Evolutionary conservation across 441 rosid genomes (phyloP).

Genomic region (Bruguiera hainesii): DNA sequence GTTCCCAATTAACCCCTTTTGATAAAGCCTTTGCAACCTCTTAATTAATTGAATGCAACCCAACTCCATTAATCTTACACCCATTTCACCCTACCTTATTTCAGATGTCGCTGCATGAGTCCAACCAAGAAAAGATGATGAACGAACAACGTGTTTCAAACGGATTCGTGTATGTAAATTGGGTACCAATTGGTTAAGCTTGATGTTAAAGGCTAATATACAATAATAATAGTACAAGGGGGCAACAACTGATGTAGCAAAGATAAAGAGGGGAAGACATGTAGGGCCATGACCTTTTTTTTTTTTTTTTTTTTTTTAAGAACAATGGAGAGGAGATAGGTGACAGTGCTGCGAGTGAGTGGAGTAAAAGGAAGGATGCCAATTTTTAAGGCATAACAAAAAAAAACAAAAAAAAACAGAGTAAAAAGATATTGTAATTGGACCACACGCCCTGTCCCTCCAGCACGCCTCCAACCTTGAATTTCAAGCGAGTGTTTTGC

Average conservation of each 20-base stretch:
- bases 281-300: conserved; percentile 1
- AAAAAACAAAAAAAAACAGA: neutral
- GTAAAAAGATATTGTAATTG: neutral
- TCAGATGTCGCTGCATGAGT: neutral
- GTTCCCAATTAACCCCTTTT: conserved; percentile 42
- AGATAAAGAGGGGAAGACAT: neutral
- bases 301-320: neutral
- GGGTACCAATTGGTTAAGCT: no score
- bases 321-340: neutral
- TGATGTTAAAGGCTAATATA: no score
- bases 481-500: conserved; percentile 20
- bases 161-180: no score
- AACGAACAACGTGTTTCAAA: neutral
- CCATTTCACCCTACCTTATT: neutral
- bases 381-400: conserved; percentile 1
- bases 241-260: no score
- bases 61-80: neutral
- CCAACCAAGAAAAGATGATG: conserved; percentile 3
- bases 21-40: conserved; percentile 55
- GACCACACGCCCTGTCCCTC: neutral
- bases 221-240: no score
- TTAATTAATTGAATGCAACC: conserved; percentile 14
- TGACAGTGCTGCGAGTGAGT: conserved; percentile 13
- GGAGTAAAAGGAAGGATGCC: conserved; percentile 25
- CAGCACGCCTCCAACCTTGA: conserved; percentile 18